Base-by-base conservation (phyloP, 2,329 filamentous ascomycete species). In the Aspergillus cejpii region DNA sequence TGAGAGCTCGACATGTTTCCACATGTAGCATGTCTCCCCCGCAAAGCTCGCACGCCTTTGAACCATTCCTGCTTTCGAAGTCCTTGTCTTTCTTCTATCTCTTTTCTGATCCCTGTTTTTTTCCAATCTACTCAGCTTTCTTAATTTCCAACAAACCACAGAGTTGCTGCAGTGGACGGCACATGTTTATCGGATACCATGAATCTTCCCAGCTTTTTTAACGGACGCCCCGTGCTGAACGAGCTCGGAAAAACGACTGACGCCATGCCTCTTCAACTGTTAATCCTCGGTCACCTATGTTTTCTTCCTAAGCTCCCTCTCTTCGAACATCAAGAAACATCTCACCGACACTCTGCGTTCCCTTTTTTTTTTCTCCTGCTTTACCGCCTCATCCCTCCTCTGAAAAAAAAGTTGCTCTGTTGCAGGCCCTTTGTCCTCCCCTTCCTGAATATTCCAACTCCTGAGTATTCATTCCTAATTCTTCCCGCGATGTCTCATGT, bases 121-220 rank as follows among this genome's bases (percentile, higher is more conserved):
- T 41, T 49, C 43, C 41, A 51, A 48, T 51, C 49, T 42, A 48
- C 53, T 36, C 50, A 46, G 48, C 46, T 55, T 51, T 51, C 54
- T 52, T 51, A 45, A 51, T 56, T 44, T 48, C 50, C 52, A 45
- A 50, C 56, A 55, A 51, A 50, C 51, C 56, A 56, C 54, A 52
- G 49, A 50, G 31, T 55, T 55, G 53, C 55, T 51, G 47, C 44
- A 47, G 52, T 53, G 57, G 48, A 52, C 47, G 46, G 48, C 48
- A 45, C 49, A 45, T 54, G 52, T 44, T 39, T 58, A 49, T 53
- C 47, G 54, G 55, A 56, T 56, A 58, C 52, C 52, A 55, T 20
- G 45, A 46, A 47, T 45, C 47, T 50, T 49, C 39, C 48, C 49
- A 49, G 45, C 49, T 41, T 49, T n/a, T 20, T 15, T 24, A 37